Percentiles rank a stretch among this genome's conserved stretches.
Evolutionary conservation across 1,284 basidiomycete species (phyloP).

Genomic region (Sanguinoderma infundibulare): DNA sequence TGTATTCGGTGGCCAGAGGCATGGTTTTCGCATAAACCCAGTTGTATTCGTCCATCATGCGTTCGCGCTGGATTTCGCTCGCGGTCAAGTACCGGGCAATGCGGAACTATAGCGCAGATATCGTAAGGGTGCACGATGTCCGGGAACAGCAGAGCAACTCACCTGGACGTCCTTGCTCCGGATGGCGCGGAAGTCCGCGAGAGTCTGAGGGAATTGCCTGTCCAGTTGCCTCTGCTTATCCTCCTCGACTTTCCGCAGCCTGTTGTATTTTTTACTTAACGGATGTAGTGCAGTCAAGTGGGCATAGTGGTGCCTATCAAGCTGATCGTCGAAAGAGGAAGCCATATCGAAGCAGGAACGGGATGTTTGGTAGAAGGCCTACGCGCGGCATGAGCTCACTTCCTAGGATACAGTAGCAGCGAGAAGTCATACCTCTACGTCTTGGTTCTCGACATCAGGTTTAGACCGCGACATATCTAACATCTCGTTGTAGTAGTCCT

Average conservation of each 20-base stretch:
- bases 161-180: constrained; percentile 49
- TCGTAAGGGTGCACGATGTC: not conserved
- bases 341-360: constrained; percentile 11
- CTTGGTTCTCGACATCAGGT: constrained; percentile 12
- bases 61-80: constrained; percentile 45
- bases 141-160: not conserved
- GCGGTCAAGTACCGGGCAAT: constrained; percentile 54
- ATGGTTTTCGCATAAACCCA: constrained; percentile 57
- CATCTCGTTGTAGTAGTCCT: constrained; percentile 31
- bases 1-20: constrained; percentile 44
- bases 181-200: constrained; percentile 47
- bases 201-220: constrained; percentile 52
- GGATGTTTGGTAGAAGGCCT: constrained; percentile 13
- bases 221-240: constrained; percentile 41
- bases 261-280: constrained; percentile 36
- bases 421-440: constrained; percentile 26
- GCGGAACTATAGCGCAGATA: constrained; percentile 35
- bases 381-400: not conserved
- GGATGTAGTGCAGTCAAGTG: constrained; percentile 43
- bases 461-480: constrained; percentile 27
- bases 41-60: constrained; percentile 50
- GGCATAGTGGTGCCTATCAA: constrained; percentile 42
- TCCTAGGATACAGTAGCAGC: not conserved
- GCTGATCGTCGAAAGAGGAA: constrained; percentile 23
- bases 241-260: constrained; percentile 38